Evolutionary conservation across 2,329 filamentous ascomycete species (phyloP).

Genomic region (Waltergamsia citrina): DNA sequence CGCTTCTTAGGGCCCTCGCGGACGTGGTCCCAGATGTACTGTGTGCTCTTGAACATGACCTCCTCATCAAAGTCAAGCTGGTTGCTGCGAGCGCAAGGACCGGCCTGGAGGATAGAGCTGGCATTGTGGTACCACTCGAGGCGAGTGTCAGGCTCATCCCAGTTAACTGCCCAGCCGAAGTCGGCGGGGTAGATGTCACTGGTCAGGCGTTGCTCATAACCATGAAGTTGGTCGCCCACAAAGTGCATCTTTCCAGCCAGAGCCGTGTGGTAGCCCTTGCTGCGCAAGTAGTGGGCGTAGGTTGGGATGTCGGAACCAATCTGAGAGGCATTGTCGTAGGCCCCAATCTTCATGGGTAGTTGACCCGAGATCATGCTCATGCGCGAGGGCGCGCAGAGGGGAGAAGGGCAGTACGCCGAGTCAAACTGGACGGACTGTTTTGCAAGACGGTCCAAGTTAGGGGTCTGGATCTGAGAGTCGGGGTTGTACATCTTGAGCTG

Average conservation of each 20-base stretch:
- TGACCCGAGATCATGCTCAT: slow-evolving; percentile 94
- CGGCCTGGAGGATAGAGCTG: slow-evolving; percentile 84
- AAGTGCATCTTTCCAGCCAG: slow-evolving; percentile 98
- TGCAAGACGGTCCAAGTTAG: slow-evolving; percentile 77
- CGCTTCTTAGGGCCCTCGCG: slow-evolving; percentile 64
- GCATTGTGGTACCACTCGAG: slow-evolving; percentile 97
- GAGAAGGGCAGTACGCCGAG: slow-evolving; percentile 89
- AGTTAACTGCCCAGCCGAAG: slow-evolving; percentile 91
- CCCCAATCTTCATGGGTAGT: slow-evolving; percentile 82
- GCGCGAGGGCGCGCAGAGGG: slow-evolving; percentile 82
- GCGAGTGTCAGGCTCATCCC: slow-evolving; percentile 79
- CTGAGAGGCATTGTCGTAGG: slow-evolving; percentile 84
- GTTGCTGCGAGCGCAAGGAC: slow-evolving; percentile 82
- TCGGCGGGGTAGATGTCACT: slow-evolving; percentile 93
- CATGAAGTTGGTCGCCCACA: slow-evolving; percentile 87
- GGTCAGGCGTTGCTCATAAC: slow-evolving; percentile 87
- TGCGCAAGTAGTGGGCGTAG: slow-evolving; percentile 83
- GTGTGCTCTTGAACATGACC: slow-evolving; percentile 83
- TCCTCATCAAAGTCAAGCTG: slow-evolving; percentile 95
- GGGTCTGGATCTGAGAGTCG: slow-evolving; percentile 82
- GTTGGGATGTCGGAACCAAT: slow-evolving; percentile 79
- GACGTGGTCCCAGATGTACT: slow-evolving; percentile 86
- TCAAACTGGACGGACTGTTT: slow-evolving; percentile 81
- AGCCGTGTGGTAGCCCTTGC: slow-evolving; percentile 79
- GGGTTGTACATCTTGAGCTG: slow-evolving; percentile 88